Base-by-base conservation (phyloP, 1,284 basidiomycete genomes). In the Pseudozyma pruni region DNA sequence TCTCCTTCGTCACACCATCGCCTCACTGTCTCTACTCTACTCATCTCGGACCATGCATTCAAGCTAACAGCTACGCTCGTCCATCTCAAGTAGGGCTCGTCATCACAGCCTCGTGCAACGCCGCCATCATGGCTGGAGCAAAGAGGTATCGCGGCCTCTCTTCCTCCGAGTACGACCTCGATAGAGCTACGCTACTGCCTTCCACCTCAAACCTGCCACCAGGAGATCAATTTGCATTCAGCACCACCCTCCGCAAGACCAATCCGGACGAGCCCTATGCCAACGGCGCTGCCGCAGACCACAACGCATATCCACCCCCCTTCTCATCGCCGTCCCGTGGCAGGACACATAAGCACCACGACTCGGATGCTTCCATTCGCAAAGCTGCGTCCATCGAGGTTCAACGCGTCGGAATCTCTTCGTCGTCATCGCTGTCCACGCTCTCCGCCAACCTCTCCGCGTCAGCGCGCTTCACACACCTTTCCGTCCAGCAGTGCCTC, bases 191-290 rank as follows among this genome's bases (percentile, higher is more conserved):
- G 37, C 41, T 58, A 44, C 51, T 56, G 8, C 37, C 60, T 2
- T 53, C 67, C 0, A 38, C 47, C 4, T 55, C 60, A 0, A 29
- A 49, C n/a, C 46, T 58, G 6, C 59, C 55, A 17, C 49, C 55
- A 7, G 14, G 60, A 3, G 56, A 68, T 39, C 66, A 70, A 38
- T 75, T 62, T 41, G 74, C 71, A 3, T 75, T 74, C 56, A 75
- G 74, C 48, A 75, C 74, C 5, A 71, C 74, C 1, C 59, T 75
- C 8, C 60, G 74, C 37, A 73, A 70, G 46, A 56, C 61, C 25
- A 50, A 49, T 37, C 38, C 69, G 4, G 71, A 69, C 44, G 64
- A 68, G 8, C 63, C 70, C 13, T 60, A 68, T 25, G 41, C 25
- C 4, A 22, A 27, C 14, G 38, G 23, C n/a, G n/a, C n/a, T 8